Percentiles rank a stretch among this genome's conserved stretches.
Evolutionary conservation across 257 asterid species (phyloP).

Genomic region (Gentiana macrophylla): DNA sequence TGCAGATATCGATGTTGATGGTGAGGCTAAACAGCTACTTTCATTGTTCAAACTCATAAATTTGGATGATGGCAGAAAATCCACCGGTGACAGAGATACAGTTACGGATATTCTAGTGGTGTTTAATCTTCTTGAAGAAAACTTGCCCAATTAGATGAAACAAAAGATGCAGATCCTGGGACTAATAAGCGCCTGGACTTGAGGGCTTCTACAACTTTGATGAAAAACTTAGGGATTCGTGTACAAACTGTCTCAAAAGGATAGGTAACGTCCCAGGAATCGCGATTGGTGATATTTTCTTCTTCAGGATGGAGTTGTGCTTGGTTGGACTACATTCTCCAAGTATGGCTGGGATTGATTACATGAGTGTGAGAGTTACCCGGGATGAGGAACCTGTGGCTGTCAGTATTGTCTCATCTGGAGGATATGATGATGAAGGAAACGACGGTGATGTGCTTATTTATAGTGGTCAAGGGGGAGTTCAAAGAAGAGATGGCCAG

Average conservation of each 20-base stretch:
- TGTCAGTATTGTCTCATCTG: slow-evolving; percentile 84
- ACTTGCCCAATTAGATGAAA: slow-evolving; percentile 58
- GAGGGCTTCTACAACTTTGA: slow-evolving; percentile 35
- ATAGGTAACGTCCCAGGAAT: slow-evolving; percentile 72
- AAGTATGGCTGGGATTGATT: slow-evolving; percentile 93
- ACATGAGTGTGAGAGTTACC: slow-evolving; percentile 47
- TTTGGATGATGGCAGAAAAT: slow-evolving; percentile 42
- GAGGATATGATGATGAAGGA: slow-evolving; percentile 84
- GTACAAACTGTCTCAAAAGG: slow-evolving; percentile 50
- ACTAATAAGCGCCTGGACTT: slow-evolving; percentile 60
- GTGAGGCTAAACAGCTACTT: slow-evolving; percentile 33
- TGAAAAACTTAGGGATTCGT: slow-evolving; percentile 66
- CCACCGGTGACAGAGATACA: slow-evolving; percentile 49
- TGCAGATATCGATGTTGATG: slow-evolving; percentile 33
- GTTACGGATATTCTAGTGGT: slow-evolving; percentile 41
- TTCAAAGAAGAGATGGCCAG: slow-evolving; percentile 59
- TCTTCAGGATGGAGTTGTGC: slow-evolving; percentile 85
- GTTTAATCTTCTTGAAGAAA: slow-evolving; percentile 50
- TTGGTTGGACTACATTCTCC: slow-evolving; percentile 77
- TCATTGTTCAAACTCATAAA: slow-evolving; percentile 38
- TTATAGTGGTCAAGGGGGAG: slow-evolving; percentile 89
- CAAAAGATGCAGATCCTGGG: slow-evolving; percentile 34
- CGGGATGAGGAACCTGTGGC: slow-evolving; percentile 81
- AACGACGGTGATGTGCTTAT: slow-evolving; percentile 57
- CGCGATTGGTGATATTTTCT: slow-evolving; percentile 85